Evolutionary conservation across 441 rosid species (phyloP).

Genomic region (Corymbia citriodora): DNA sequence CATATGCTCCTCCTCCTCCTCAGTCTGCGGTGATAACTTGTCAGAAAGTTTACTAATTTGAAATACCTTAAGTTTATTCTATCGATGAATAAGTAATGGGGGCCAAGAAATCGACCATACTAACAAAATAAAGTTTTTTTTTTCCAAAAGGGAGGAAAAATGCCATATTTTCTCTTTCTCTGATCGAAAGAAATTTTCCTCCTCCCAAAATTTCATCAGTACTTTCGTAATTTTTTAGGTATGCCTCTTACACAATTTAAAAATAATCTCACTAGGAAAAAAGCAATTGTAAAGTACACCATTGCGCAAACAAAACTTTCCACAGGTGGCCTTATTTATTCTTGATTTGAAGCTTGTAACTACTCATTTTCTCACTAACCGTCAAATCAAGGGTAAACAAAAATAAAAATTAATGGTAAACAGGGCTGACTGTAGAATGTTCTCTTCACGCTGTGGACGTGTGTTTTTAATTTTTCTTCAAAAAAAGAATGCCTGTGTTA

Average conservation of each 20-base stretch:
- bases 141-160: neutral
- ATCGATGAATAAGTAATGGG: neutral
- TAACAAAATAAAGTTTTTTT: neutral
- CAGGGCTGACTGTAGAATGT: too few species aligned
- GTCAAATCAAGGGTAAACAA: neutral
- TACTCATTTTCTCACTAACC: neutral
- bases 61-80: too few species aligned
- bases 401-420: too few species aligned
- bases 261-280: neutral
- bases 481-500: too few species aligned
- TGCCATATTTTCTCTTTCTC: neutral
- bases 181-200: neutral
- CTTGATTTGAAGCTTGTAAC: neutral
- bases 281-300: neutral
- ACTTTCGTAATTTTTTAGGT: neutral
- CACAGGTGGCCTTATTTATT: neutral
- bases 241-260: neutral
- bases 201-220: neutral
- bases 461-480: too few species aligned
- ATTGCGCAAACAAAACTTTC: neutral
- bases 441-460: too few species aligned
- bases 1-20: too few species aligned
- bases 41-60: too few species aligned
- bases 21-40: too few species aligned
- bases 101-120: fast-evolving